phyloP scores from a whole-genome alignment of 1,284 basidiomycete genomes.

The Cutaneotrichosporon cavernicola region DNA sequence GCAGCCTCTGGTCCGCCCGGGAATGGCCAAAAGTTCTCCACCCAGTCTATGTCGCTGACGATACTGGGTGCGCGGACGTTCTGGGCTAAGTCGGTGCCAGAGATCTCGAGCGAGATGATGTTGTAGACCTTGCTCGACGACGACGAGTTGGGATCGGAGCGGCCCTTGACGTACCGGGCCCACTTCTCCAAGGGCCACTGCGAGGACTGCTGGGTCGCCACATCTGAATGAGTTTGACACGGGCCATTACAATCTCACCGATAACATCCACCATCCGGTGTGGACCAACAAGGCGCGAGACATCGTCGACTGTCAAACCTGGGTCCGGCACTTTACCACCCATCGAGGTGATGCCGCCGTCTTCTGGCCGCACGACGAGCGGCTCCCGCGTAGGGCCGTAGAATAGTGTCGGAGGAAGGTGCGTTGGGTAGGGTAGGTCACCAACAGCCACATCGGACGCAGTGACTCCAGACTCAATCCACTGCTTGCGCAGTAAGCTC shows the following conservation, averaged over 20 bases:
- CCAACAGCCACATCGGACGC: not conserved
- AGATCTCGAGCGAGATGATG: conserved; percentile 84
- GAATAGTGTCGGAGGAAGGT: conserved; percentile 39
- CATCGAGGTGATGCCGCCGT: conserved; percentile 47
- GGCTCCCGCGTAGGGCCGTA: conserved; percentile 47
- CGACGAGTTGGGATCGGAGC: conserved; percentile 18
- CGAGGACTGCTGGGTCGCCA: conserved; percentile 73
- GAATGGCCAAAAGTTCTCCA: conserved; percentile 84
- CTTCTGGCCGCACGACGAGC: conserved; percentile 40
- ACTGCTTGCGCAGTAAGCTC: conserved; percentile 28
- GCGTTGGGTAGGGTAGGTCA: not conserved
- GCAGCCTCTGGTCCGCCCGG: conserved; percentile 29
- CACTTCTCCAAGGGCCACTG: conserved; percentile 85
- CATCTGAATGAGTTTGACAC: conserved; percentile 58
- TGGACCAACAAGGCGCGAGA: conserved; percentile 74
- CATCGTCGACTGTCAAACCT: conserved; percentile 59
- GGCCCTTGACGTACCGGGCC: conserved; percentile 73
- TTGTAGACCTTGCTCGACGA: conserved; percentile 68
- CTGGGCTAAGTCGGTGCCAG: conserved; percentile 70
- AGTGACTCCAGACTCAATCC: conserved; percentile 33
- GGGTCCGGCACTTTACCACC: conserved; percentile 48
- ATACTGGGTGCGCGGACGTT: conserved; percentile 76
- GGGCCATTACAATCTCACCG: conserved; percentile 58
- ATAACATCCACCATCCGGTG: conserved; percentile 82
- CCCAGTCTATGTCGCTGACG: conserved; percentile 92